These are phyloP conservation scores for Colletotrichum aenigma DNA, from an alignment of 2,329 filamentous ascomycete species.

Conservation along the genomic window DNA sequence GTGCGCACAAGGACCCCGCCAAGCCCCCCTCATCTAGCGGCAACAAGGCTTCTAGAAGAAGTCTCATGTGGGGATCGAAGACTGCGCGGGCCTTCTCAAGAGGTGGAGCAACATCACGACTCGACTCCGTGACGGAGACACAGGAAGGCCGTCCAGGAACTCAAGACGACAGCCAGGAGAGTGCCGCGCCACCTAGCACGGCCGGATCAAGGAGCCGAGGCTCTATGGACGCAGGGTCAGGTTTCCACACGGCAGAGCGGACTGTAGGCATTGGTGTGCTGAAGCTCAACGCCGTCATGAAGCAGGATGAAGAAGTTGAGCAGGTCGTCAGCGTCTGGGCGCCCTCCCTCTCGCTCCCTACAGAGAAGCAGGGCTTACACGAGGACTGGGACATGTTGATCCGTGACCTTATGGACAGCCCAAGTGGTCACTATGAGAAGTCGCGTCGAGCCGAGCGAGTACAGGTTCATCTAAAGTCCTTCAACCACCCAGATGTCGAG, in stretches of 20 bases:
- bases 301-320: slow-evolving; percentile 73
- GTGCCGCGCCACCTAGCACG: slow-evolving; percentile 54
- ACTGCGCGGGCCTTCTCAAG: slow-evolving; percentile 58
- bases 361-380: slow-evolving; percentile 61
- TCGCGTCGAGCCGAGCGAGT: slow-evolving; percentile 76
- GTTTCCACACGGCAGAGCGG: slow-evolving; percentile 60
- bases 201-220: slow-evolving; percentile 49
- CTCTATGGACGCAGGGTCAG: slow-evolving; percentile 36
- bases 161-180: slow-evolving; percentile 47
- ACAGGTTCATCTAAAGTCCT: slow-evolving; percentile 79
- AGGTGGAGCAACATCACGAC: slow-evolving; percentile 49
- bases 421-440: slow-evolving; percentile 75
- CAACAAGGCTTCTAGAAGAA: slow-evolving; percentile 55
- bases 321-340: slow-evolving; percentile 81
- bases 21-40: slow-evolving; percentile 47
- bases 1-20: slow-evolving; percentile 34
- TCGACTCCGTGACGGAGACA: slow-evolving; percentile 61
- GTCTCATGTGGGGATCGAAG: slow-evolving; percentile 67
- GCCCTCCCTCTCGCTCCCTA: slow-evolving; percentile 55
- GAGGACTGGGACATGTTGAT: slow-evolving; percentile 78
- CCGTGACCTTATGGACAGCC: slow-evolving; percentile 73
- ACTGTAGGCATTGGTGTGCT: slow-evolving; percentile 79
- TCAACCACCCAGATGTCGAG: slow-evolving; percentile 79
- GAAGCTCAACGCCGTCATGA: slow-evolving; percentile 76
- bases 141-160: slow-evolving; percentile 36